phyloP scores from a whole-genome alignment of 371 early-diverging fungal species.

The Parasitella parasitica region DNA sequence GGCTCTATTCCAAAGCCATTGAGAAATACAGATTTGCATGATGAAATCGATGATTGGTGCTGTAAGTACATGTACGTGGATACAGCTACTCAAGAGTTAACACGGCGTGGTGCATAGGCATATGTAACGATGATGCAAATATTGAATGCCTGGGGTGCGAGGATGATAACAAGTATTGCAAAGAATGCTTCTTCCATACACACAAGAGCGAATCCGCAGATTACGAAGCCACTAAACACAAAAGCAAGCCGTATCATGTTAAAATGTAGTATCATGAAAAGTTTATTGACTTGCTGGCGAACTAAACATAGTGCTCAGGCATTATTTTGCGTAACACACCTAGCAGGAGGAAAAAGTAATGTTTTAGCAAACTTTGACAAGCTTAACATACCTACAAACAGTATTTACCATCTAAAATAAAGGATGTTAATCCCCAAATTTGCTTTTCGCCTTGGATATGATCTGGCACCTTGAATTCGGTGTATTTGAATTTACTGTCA shows the following conservation, averaged over 20 bases:
- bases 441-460: slow-evolving; percentile 43
- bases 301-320: slow-evolving; percentile 31
- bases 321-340: slow-evolving; percentile 41
- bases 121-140: slow-evolving; percentile 67
- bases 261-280: not conserved
- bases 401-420: slow-evolving; percentile 64
- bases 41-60: slow-evolving; percentile 65
- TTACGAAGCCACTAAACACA: slow-evolving; percentile 35
- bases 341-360: too few relatives aligned
- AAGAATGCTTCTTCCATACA: slow-evolving; percentile 54
- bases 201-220: slow-evolving; percentile 43
- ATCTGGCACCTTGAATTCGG: slow-evolving; percentile 62
- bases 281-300: not conserved
- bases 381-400: too few relatives aligned
- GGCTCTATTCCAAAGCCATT: slow-evolving; percentile 54
- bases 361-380: too few relatives aligned
- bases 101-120: slow-evolving; percentile 36
- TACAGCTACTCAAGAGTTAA: not conserved
- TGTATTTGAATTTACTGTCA: slow-evolving; percentile 56
- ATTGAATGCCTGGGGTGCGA: slow-evolving; percentile 56
- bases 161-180: slow-evolving; percentile 53
- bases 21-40: slow-evolving; percentile 31
- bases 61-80: slow-evolving; percentile 38
- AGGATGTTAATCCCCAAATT: slow-evolving; percentile 89
- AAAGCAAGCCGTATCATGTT: slow-evolving; percentile 5